Evolutionary conservation across 768 basidiomycete species (phyloP).

Genomic region (Rhizopogon roseolus): DNA sequence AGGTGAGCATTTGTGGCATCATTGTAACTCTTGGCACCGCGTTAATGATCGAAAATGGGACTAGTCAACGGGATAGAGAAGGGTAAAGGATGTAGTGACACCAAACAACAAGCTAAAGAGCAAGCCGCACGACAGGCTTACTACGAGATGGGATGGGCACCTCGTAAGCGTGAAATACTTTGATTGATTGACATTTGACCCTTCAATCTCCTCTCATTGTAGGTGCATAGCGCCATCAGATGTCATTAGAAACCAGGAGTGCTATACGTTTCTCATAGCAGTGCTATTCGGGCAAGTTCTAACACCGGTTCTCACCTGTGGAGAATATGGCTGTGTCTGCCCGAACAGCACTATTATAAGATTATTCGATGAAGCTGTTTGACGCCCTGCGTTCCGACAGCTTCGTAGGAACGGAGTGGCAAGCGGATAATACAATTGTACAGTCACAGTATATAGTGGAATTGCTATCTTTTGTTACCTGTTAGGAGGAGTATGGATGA

Average conservation of each 20-base stretch:
- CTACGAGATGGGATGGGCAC: conserved; percentile 72
- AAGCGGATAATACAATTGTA: background rate
- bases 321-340: conserved; percentile 7
- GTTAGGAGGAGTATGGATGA: no score
- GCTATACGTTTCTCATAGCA: conserved; percentile 1
- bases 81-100: conserved; percentile 59
- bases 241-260: background rate
- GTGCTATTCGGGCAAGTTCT: conserved; percentile 6
- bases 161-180: conserved; percentile 23
- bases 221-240: background rate
- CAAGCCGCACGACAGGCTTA: conserved; percentile 70
- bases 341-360: conserved; percentile 9
- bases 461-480: no score
- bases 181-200: background rate
- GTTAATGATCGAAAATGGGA: conserved; percentile 1
- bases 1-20: conserved; percentile 40
- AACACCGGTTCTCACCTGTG: conserved; percentile 1
- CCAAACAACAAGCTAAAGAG: conserved; percentile 75
- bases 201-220: background rate
- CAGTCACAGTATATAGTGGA: no score
- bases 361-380: background rate
- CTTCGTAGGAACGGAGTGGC: background rate
- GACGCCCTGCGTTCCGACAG: background rate
- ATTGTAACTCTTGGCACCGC: background rate
- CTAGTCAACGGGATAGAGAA: conserved; percentile 68